Percentiles rank a stretch among this genome's conserved stretches.
phyloP scores from a whole-genome alignment of 495 filamentous ascomycete species.

The Penicillium chermesinum region DNA sequence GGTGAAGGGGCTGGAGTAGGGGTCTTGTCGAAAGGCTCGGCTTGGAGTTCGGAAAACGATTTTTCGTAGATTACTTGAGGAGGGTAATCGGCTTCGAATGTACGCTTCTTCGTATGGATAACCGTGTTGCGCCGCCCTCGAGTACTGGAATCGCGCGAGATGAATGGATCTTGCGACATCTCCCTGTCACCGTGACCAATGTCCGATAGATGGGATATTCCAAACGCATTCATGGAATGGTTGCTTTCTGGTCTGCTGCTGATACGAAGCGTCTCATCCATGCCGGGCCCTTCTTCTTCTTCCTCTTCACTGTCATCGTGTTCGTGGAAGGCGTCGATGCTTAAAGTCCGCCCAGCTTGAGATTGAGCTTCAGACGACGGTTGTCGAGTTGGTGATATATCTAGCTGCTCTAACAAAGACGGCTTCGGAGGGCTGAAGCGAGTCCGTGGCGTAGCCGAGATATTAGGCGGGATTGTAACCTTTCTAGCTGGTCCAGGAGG shows the following conservation, averaged over 20 bases:
- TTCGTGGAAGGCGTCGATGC: constrained; percentile 15
- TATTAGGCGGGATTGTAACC: constrained; percentile 35
- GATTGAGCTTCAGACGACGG: constrained; percentile 29
- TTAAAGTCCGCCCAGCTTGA: constrained; percentile 20
- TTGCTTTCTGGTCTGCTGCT: constrained; percentile 23
- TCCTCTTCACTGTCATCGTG: constrained; percentile 20
- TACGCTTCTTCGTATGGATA: constrained; percentile 29
- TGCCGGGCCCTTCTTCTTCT: constrained; percentile 15
- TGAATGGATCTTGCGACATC: constrained; percentile 32
- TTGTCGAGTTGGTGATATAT: constrained; percentile 38
- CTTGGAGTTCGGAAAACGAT: constrained; percentile 39
- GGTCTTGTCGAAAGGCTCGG: constrained; percentile 40
- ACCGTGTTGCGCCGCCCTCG: constrained; percentile 19
- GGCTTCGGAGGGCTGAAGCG: constrained; percentile 44
- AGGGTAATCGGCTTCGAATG: constrained; percentile 39
- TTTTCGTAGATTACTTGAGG: constrained; percentile 39
- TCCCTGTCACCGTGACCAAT: constrained; percentile 28
- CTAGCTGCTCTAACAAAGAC: constrained; percentile 38
- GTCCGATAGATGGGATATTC: constrained; percentile 32
- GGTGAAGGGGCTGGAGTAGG: constrained; percentile 21
- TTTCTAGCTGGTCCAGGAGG: constrained; percentile 29
- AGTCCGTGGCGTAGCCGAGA: constrained; percentile 36
- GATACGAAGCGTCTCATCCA: constrained; percentile 22
- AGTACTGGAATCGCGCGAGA: constrained; percentile 7
- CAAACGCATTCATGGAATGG: constrained; percentile 30